Conservation (phyloP, 352 stramenopile genomes). For the Phytophthora niederhauseri region DNA sequence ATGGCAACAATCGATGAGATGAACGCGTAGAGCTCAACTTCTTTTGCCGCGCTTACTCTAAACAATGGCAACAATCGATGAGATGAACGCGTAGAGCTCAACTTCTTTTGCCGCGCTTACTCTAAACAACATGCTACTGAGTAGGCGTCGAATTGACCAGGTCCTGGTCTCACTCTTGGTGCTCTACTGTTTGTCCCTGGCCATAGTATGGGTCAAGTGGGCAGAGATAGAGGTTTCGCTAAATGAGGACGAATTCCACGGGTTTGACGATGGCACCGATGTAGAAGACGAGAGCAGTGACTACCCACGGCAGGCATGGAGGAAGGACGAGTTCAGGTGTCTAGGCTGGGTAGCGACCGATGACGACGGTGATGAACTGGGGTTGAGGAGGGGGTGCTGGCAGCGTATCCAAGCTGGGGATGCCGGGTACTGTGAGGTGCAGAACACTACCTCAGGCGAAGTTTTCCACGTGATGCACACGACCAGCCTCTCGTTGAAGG, state of each 20-base stretch:
- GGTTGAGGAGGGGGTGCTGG: conserved; percentile 60
- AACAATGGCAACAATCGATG: no score
- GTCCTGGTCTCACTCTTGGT: conserved; percentile 19
- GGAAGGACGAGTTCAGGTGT: conserved; percentile 59
- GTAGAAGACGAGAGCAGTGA: conserved; percentile 5
- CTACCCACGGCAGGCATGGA: conserved; percentile 33
- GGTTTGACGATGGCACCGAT: neutral
- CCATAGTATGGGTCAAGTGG: conserved; percentile 43
- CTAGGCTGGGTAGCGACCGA: conserved; percentile 69
- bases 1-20: no score
- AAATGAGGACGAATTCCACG: neutral
- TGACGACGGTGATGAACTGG: conserved; percentile 53
- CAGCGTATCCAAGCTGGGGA: conserved; percentile 61
- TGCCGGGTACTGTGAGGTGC: conserved; percentile 67
- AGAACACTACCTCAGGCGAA: conserved; percentile 55
- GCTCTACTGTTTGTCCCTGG: conserved; percentile 33
- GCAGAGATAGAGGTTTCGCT: conserved; percentile 24
- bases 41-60: neutral
- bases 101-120: neutral
- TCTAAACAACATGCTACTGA: neutral
- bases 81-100: neutral
- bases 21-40: neutral
- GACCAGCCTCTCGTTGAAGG: conserved; percentile 63
- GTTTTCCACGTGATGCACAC: conserved; percentile 72
- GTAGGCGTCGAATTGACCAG: conserved; percentile 9